Conservation (phyloP, 169 alveolate genomes). For the Plasmodium ovale region DNA sequence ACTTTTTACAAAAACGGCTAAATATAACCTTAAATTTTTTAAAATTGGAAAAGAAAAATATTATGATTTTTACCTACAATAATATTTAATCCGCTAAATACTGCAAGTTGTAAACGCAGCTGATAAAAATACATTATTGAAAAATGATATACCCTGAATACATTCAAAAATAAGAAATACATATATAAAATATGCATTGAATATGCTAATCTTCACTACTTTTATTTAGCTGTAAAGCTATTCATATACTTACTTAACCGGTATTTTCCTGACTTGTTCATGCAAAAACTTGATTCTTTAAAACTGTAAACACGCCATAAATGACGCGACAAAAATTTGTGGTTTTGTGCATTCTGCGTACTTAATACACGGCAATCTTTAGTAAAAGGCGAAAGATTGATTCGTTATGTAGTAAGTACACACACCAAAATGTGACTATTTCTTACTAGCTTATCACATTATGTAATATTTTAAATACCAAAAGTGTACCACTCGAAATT, state of each 20-base stretch:
- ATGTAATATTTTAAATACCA: slow-evolving; percentile 60
- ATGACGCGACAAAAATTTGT: slow-evolving; percentile 83
- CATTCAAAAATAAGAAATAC: no score
- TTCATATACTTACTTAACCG: not conserved
- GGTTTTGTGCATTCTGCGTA: slow-evolving; percentile 82
- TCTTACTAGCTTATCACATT: not conserved
- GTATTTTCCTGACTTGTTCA: not conserved
- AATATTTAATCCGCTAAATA: no score
- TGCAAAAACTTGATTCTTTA: slow-evolving; percentile 65
- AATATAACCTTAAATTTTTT: no score
- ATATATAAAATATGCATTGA: no score
- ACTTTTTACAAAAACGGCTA: no score
- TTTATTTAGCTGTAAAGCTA: not conserved
- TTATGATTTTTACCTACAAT: no score
- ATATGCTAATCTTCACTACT: no score
- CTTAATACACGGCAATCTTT: slow-evolving; percentile 97
- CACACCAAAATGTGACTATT: slow-evolving; percentile 3
- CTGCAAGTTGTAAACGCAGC: no score
- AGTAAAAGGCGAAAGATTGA: slow-evolving; percentile 99
- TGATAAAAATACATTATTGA: no score
- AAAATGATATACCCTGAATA: no score
- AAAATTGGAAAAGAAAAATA: no score
- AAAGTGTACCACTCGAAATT: slow-evolving; percentile 49
- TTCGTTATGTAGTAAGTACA: slow-evolving; percentile 84
- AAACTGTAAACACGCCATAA: slow-evolving; percentile 60